A percentile compares a stretch with the other conserved stretches of the same genome.
Conservation (phyloP, 1,284 basidiomycete species). For the Agaricales sp. region DNA sequence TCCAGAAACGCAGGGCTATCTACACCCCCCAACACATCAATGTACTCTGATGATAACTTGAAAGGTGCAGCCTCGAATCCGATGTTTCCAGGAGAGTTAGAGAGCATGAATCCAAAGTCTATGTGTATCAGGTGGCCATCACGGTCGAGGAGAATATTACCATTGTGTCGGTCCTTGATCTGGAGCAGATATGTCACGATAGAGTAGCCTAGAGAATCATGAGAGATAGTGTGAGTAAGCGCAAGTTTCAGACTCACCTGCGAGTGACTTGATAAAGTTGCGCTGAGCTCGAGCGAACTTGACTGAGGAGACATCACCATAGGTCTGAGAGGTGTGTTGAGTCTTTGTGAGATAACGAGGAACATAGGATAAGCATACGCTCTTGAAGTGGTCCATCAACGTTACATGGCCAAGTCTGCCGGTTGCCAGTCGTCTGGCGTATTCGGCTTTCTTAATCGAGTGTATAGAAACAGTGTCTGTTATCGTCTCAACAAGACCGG, state of each 20-base stretch:
- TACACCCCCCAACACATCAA: conserved; percentile 91
- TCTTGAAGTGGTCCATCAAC: conserved; percentile 82
- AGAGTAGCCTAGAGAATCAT: conserved; percentile 62
- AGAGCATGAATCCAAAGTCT: conserved; percentile 98
- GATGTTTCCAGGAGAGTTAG: conserved; percentile 94
- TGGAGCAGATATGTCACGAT: conserved; percentile 93
- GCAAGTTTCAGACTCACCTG: conserved; percentile 36
- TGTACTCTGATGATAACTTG: conserved; percentile 91
- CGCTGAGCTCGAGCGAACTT: conserved; percentile 80
- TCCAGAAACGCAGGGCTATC: conserved; percentile 72
- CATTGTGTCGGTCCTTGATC: conserved; percentile 98
- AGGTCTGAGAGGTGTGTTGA: conserved; percentile 46
- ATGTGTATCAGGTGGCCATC: conserved; percentile 94
- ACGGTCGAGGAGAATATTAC: conserved; percentile 93
- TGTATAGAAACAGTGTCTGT: conserved; percentile 97
- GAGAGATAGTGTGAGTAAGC: conserved; percentile 1
- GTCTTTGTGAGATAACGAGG: conserved; percentile 1
- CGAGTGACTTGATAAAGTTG: conserved; percentile 92
- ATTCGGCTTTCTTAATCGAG: conserved; percentile 98
- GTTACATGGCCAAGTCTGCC: conserved; percentile 80
- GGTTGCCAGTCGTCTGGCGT: conserved; percentile 76
- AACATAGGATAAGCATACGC: conserved; percentile 34
- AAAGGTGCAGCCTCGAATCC: conserved; percentile 99
- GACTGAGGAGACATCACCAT: conserved; percentile 80
- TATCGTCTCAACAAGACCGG: conserved; percentile 91